Evolutionary conservation across 192 early-diverging fungal species (phyloP).

Genomic region (Rhizophagus clarus): DNA sequence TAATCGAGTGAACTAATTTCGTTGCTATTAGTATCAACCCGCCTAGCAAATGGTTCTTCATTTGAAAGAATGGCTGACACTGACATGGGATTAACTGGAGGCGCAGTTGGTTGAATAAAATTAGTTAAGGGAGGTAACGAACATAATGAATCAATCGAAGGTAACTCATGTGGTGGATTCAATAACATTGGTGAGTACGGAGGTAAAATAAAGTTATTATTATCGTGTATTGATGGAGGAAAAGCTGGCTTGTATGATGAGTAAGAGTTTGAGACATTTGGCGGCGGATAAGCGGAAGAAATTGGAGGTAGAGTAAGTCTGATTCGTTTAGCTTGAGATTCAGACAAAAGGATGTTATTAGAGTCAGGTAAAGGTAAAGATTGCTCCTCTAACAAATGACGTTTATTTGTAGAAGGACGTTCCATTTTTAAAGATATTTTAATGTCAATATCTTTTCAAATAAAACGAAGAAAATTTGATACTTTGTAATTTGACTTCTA

Average conservation of each 20-base stretch:
- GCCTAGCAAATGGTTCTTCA: slow-evolving; percentile 16
- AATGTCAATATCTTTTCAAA: not conserved
- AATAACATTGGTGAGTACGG: slow-evolving; percentile 5
- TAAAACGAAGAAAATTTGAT: not conserved
- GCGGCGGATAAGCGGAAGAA: not conserved
- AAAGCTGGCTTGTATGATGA: slow-evolving; percentile 6
- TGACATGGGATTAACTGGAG: slow-evolving; percentile 6
- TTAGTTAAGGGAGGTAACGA: not conserved
- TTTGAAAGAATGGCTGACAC: slow-evolving; percentile 10
- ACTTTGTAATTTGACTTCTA: not conserved
- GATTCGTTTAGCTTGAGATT: slow-evolving; percentile 25
- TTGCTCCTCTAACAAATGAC: slow-evolving; percentile 17
- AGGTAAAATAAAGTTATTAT: not conserved
- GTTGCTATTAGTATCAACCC: slow-evolving; percentile 20
- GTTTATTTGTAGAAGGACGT: slow-evolving; percentile 16
- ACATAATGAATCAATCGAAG: slow-evolving; percentile 16
- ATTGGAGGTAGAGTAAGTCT: slow-evolving; percentile 31
- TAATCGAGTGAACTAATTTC: not conserved
- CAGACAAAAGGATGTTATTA: not conserved
- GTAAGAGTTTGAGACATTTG: not conserved
- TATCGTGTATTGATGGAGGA: not conserved
- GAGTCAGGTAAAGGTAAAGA: not conserved
- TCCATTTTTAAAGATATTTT: slow-evolving; percentile 9
- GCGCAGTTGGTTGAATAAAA: not conserved
- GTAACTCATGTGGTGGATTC: slow-evolving; percentile 11